These are phyloP conservation scores for Ustilago esculenta DNA, from an alignment of 1,284 basidiomycete species.

Conservation along the genomic window DNA sequence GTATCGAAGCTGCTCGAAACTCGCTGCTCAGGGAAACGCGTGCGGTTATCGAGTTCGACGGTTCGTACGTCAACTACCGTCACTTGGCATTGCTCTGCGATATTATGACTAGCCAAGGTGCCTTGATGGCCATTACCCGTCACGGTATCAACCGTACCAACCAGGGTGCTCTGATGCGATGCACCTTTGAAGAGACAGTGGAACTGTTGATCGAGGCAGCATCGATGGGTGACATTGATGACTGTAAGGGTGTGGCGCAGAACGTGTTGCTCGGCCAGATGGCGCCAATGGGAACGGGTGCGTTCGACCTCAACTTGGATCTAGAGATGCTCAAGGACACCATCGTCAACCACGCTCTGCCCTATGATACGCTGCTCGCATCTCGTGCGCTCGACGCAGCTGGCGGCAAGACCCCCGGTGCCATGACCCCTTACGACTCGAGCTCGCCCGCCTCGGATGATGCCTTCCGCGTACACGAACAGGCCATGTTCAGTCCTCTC, in stretches of 20 bases:
- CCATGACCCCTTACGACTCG: slow-evolving; percentile 71
- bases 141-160: slow-evolving; percentile 96
- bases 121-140: slow-evolving; percentile 97
- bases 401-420: slow-evolving; percentile 63
- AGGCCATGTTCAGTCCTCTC: slow-evolving; percentile 92
- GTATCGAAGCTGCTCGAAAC: slow-evolving; percentile 94
- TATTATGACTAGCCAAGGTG: slow-evolving; percentile 96
- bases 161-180: slow-evolving; percentile 85
- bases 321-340: slow-evolving; percentile 99
- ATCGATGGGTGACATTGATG: slow-evolving; percentile 95
- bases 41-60: slow-evolving; percentile 94
- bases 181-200: slow-evolving; percentile 99
- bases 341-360: slow-evolving; percentile 93
- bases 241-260: slow-evolving; percentile 97
- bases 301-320: slow-evolving; percentile 94
- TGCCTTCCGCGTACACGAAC: slow-evolving; percentile 76
- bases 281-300: slow-evolving; percentile 77
- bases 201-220: slow-evolving; percentile 99
- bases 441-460: slow-evolving; percentile 76
- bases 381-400: slow-evolving; percentile 51
- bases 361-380: slow-evolving; percentile 71
- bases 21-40: slow-evolving; percentile 89
- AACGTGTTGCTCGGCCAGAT: slow-evolving; percentile 99
- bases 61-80: slow-evolving; percentile 99
- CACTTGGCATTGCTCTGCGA: slow-evolving; percentile 95